These are phyloP conservation scores for Axilococcus clingmanii DNA, from an alignment of 139 green algal genomes.

Conservation along the genomic window DNA sequence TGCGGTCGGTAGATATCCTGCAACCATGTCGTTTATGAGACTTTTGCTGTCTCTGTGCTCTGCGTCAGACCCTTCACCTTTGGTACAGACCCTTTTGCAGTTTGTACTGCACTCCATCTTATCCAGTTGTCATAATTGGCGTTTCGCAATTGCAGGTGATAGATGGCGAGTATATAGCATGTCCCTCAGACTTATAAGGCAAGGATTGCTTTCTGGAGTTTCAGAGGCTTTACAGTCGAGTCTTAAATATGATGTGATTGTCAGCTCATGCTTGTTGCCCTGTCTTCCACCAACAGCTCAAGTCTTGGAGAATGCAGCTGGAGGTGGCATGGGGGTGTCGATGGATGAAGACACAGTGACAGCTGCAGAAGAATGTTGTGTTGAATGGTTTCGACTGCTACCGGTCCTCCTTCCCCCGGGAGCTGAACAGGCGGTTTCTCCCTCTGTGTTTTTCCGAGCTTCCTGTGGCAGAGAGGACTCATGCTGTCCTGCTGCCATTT, in stretches of 20 bases:
- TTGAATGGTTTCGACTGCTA: slow-evolving; percentile 33
- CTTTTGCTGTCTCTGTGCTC: slow-evolving; percentile 30
- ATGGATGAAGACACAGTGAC: slow-evolving; percentile 6
- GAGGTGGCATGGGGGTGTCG: not conserved
- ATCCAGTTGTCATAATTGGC: slow-evolving; percentile 16
- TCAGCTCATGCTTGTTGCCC: slow-evolving; percentile 10
- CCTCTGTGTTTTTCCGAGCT: slow-evolving; percentile 13
- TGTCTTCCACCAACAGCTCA: slow-evolving; percentile 19
- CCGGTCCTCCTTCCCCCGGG: slow-evolving; percentile 10
- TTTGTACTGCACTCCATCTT: slow-evolving; percentile 31
- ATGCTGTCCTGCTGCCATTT: slow-evolving; percentile 16
- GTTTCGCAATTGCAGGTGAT: slow-evolving; percentile 14
- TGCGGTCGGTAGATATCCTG: slow-evolving; percentile 27
- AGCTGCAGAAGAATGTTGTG: slow-evolving; percentile 17
- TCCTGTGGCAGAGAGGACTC: not conserved
- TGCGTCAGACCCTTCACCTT: slow-evolving; percentile 7
- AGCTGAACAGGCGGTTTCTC: not conserved
- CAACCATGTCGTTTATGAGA: slow-evolving; percentile 25
- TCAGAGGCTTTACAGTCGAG: not conserved
- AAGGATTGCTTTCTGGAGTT: slow-evolving; percentile 14
- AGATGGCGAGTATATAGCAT: slow-evolving; percentile 23
- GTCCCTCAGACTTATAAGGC: slow-evolving; percentile 29
- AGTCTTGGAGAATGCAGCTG: slow-evolving; percentile 7
- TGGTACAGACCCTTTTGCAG: slow-evolving; percentile 17
- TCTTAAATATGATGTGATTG: slow-evolving; percentile 16